phyloP scores from a whole-genome alignment of 2,329 filamentous ascomycete genomes.

The Botryotinia convoluta region DNA sequence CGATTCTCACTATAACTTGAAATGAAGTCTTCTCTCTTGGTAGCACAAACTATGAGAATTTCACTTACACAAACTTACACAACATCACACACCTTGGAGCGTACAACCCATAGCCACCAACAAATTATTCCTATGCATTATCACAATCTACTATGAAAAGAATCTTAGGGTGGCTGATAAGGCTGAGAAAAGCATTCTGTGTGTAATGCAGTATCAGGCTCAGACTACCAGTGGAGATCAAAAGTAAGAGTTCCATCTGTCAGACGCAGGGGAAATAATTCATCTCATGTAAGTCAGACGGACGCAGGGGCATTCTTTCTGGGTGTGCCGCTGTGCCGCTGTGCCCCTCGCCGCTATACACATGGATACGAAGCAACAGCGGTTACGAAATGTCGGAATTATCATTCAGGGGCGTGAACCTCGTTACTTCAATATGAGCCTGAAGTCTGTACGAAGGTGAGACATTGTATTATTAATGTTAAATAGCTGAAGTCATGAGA shows the following conservation, averaged over 20 bases:
- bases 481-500: neutral
- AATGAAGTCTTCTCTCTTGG: neutral
- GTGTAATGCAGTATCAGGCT: neutral
- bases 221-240: neutral
- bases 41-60: neutral
- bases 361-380: neutral
- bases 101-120: neutral
- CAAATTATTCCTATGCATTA: neutral
- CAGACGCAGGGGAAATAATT: neutral
- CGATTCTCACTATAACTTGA: neutral
- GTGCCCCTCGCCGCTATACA: conserved; percentile 10
- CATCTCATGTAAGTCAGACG: conserved; percentile 9
- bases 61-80: neutral
- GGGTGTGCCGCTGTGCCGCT: neutral
- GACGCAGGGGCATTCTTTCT: neutral
- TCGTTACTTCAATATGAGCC: neutral
- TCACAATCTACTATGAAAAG: neutral
- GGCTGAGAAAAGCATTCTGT: neutral
- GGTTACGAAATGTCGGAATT: neutral
- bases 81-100: neutral
- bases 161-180: conserved; percentile 1
- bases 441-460: neutral
- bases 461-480: neutral
- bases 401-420: neutral
- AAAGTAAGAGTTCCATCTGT: neutral